Evolutionary conservation across 768 basidiomycete genomes (phyloP), one percentile per base, ranked within the genome.

Genomic region (Auricularia sp.): DNA sequence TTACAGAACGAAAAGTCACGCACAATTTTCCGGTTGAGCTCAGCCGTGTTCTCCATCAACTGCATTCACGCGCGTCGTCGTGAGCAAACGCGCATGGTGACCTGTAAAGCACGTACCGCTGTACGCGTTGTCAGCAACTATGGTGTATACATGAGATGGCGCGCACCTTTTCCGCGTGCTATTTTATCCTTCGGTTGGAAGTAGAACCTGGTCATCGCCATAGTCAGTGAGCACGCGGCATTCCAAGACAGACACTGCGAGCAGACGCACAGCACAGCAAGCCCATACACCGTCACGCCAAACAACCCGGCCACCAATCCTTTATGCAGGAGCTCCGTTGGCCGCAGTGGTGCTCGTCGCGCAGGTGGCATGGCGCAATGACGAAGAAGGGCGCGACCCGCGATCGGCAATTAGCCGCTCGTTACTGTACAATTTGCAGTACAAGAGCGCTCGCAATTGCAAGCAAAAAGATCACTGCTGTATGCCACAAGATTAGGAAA

Each of bases 121-220:
- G 54, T 3, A 56, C 0, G 54, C 54, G 54, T 29, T 1, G 56
- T 35, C 56, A 51, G 47, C 16, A 18, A 51, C 16, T 21, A 18
- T 51, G 6, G 6, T 18, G 3, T 18, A 11, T 18, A 6, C 47
- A 11, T 13, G 29, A 4, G 36, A 10, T 29, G 33, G 24, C 29
- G 33, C 56, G 24, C 34, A 35, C 56, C 56, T 59, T 34, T 59
- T 14, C 56, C 56, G 14, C 56, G 56, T 24, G 8, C 6, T 59
- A 59, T 59, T 24, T 7, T 59, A 29, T 59, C 56, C 56, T 14
- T 59, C 24, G 56, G 56, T 29, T 59, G 56, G 56, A 59, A 59
- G 29, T 59, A 59, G 29, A 59, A 59, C 18, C 56, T 59, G 29
- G 24, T 10, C 29, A 18, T 29, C 54, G 24, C 16, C 10, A 7